A percentile compares a stretch with the other conserved stretches of the same genome.
These are phyloP conservation scores for Exophiala lecanii-corni DNA, from an alignment of 2,329 filamentous ascomycete genomes.

Conservation along the genomic window DNA sequence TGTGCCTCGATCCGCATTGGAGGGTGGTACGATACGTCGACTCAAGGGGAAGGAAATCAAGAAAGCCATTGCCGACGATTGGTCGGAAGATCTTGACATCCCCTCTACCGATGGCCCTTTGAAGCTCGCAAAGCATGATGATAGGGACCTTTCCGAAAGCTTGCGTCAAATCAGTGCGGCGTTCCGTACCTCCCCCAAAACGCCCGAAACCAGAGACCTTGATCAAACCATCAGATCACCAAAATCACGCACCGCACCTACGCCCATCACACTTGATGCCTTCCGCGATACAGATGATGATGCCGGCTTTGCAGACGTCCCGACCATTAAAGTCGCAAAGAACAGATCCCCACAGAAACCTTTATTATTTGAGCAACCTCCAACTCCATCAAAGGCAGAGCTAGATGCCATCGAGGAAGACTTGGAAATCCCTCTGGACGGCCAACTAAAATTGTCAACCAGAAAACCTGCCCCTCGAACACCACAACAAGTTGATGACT, in stretches of 20 bases:
- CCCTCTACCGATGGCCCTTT: slow-evolving; percentile 55
- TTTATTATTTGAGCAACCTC: slow-evolving; percentile 34
- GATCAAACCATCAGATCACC: slow-evolving; percentile 39
- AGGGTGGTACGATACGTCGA: slow-evolving; percentile 89
- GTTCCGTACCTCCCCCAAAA: slow-evolving; percentile 33
- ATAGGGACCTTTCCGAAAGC: slow-evolving; percentile 60
- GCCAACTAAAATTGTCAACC: slow-evolving; percentile 57
- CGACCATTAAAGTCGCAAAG: slow-evolving; percentile 66
- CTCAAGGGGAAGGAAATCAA: slow-evolving; percentile 71
- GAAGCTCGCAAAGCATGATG: slow-evolving; percentile 61
- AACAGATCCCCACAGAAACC: slow-evolving; percentile 50
- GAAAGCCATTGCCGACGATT: slow-evolving; percentile 72
- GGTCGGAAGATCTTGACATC: slow-evolving; percentile 72
- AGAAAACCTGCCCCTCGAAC: slow-evolving; percentile 60
- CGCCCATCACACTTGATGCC: slow-evolving; percentile 53
- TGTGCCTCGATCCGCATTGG: slow-evolving; percentile 79
- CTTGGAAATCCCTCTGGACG: slow-evolving; percentile 65
- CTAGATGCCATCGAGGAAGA: slow-evolving; percentile 69
- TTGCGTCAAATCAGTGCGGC: slow-evolving; percentile 61
- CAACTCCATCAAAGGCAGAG: slow-evolving; percentile 34
- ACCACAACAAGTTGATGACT: slow-evolving; percentile 64
- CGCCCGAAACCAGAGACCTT: slow-evolving; percentile 29
- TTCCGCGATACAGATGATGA: slow-evolving; percentile 61
- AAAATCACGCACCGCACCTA: slow-evolving; percentile 47
- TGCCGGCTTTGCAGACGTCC: slow-evolving; percentile 58